Evolutionary conservation across 1,284 basidiomycete genomes (phyloP).

Genomic region (Trichosporon ovoides): DNA sequence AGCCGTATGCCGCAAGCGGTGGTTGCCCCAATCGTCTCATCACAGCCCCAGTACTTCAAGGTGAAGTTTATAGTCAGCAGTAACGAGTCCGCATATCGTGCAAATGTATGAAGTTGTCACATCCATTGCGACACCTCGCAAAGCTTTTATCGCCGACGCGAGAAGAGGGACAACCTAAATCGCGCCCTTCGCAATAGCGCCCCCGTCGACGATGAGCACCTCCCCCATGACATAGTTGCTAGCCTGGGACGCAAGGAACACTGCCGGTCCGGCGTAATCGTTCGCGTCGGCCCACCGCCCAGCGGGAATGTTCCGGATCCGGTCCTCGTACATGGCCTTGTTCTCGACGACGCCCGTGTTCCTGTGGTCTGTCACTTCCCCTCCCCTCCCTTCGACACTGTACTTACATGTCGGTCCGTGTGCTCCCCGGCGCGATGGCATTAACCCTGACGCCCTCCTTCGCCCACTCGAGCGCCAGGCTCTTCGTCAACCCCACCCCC

Average conservation of each 20-base stretch:
- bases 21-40: no score
- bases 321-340: constrained; percentile 13
- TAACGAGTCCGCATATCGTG: no score
- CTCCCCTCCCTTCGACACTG: no score
- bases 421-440: constrained; percentile 76
- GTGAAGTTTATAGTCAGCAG: no score
- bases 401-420: constrained; percentile 65
- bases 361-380: no score
- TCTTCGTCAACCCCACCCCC: constrained; percentile 70
- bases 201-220: constrained; percentile 32
- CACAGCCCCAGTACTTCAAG: no score
- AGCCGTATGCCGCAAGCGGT: no score
- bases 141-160: no score
- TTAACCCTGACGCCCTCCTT: constrained; percentile 77
- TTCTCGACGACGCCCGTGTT: constrained; percentile 22
- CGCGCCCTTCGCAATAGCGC: background rate
- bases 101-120: no score
- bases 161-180: background rate
- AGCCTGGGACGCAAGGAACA: constrained; percentile 75
- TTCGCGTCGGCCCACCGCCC: constrained; percentile 75
- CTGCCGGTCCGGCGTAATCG: constrained; percentile 77
- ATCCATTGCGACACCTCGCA: no score
- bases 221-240: constrained; percentile 87
- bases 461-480: constrained; percentile 65
- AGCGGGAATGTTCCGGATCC: constrained; percentile 60